phyloP scores from a whole-genome alignment of 106 monocot genomes.

The Apostasia shenzhenica region DNA sequence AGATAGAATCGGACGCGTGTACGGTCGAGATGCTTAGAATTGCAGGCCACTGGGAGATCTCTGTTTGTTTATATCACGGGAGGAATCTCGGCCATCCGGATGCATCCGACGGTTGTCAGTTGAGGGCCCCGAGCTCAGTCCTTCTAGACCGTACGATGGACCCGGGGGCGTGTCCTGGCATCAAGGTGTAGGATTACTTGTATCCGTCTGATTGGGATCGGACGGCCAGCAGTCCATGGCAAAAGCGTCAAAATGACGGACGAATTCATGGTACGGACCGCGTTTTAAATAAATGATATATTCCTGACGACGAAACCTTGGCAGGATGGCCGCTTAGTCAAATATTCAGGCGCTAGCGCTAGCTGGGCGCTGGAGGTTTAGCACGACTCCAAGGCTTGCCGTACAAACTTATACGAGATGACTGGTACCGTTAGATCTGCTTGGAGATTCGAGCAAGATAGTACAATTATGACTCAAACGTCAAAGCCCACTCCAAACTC shows the following conservation, averaged over 20 bases:
- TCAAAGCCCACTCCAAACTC: too few relatives aligned
- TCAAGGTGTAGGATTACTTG: not conserved
- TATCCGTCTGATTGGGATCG: not conserved
- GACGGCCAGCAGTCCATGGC: not conserved
- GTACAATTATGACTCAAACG: too few relatives aligned
- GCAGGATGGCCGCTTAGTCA: not conserved
- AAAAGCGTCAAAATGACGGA: not conserved
- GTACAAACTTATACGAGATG: too few relatives aligned
- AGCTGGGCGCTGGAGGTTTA: not conserved
- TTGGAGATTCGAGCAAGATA: too few relatives aligned
- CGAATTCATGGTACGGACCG: not conserved
- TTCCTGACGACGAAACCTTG: slow-evolving; percentile 6
- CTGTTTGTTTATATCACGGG: slow-evolving; percentile 8
- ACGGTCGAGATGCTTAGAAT: not conserved
- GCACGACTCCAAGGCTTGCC: too few relatives aligned
- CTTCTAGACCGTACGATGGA: not conserved
- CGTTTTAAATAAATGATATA: not conserved
- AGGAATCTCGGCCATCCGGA: slow-evolving; percentile 2
- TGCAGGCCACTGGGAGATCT: slow-evolving; percentile 4
- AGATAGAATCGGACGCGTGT: not conserved
- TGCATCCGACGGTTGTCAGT: slow-evolving; percentile 3
- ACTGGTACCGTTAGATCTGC: too few relatives aligned
- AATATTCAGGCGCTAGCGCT: not conserved
- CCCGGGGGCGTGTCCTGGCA: not conserved
- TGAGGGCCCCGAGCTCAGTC: not conserved